phyloP scores from a whole-genome alignment of 768 basidiomycete genomes.

The Obba rivulosa region DNA sequence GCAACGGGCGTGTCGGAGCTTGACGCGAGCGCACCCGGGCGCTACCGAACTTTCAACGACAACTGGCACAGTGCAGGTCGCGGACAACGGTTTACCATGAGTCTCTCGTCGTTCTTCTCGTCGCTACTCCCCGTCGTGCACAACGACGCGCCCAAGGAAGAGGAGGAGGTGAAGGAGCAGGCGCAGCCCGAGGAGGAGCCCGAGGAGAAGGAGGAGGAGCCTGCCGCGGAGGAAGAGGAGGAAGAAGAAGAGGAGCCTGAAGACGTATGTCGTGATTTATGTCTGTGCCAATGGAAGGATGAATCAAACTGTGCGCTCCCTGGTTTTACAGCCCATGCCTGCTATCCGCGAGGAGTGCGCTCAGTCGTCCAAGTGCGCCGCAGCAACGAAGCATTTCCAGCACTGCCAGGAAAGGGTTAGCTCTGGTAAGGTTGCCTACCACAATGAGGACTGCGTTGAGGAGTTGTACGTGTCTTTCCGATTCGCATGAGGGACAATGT shows the following conservation, averaged over 20 bases:
- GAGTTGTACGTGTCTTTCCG: constrained; percentile 47
- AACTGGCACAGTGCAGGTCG: background rate
- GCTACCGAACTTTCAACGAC: too few species aligned
- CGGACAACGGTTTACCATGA: constrained; percentile 23
- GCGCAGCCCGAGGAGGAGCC: constrained; percentile 26
- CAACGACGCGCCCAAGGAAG: constrained; percentile 35
- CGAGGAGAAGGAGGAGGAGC: constrained; percentile 31
- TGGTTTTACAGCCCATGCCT: constrained; percentile 51
- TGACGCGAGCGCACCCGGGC: too few species aligned
- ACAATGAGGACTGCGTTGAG: constrained; percentile 90
- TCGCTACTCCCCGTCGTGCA: constrained; percentile 36
- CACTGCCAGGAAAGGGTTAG: constrained; percentile 88
- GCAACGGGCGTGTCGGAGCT: too few species aligned
- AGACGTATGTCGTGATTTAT: constrained; percentile 53
- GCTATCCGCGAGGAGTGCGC: constrained; percentile 73
- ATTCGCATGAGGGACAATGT: background rate
- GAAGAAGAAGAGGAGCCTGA: constrained; percentile 65
- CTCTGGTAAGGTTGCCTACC: constrained; percentile 68
- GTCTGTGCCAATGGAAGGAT: background rate
- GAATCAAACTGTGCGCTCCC: background rate
- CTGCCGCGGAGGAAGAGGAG: constrained; percentile 33
- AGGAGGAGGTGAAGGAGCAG: constrained; percentile 31
- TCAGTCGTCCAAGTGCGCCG: constrained; percentile 56
- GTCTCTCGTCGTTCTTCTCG: constrained; percentile 39
- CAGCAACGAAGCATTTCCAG: constrained; percentile 75